Evolutionary conservation across 441 rosid species (phyloP).

Genomic region (Iberis amara): DNA sequence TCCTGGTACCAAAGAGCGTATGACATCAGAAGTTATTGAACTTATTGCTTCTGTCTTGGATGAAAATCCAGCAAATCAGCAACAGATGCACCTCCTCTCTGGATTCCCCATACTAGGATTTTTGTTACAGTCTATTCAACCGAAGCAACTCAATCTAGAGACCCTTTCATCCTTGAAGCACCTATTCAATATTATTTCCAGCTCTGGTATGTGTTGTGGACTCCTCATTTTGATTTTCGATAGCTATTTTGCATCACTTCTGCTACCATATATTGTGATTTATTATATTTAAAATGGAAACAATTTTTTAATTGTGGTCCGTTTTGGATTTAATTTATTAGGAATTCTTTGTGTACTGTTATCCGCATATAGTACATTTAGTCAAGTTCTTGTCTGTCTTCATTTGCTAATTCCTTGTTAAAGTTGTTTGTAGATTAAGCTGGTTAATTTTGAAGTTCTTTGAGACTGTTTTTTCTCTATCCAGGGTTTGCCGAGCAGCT

Average conservation of each 20-base stretch:
- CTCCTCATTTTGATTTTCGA: conserved; percentile 14
- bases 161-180: conserved; percentile 90
- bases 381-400: conserved; percentile 5
- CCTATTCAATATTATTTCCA: conserved; percentile 68
- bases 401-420: conserved; percentile 1
- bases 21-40: conserved; percentile 91
- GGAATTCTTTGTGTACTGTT: neutral
- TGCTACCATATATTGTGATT: conserved; percentile 9
- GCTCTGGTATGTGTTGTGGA: conserved; percentile 55
- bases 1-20: conserved; percentile 71
- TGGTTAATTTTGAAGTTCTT: conserved; percentile 7
- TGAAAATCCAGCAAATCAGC: conserved; percentile 91
- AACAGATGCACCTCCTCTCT: conserved; percentile 94
- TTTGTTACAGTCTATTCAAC: conserved; percentile 87
- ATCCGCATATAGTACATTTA: conserved; percentile 2
- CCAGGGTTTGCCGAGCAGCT: conserved; percentile 83
- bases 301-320: conserved; percentile 5
- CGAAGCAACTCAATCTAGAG: conserved; percentile 87
- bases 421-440: conserved; percentile 1
- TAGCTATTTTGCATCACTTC: conserved; percentile 13
- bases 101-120: conserved; percentile 93
- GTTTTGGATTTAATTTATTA: neutral
- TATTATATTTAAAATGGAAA: conserved; percentile 18
- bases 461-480: conserved; percentile 15
- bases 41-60: conserved; percentile 95